Percentiles rank a stretch among this genome's conserved stretches.
Evolutionary conservation across 2,329 filamentous ascomycete species (phyloP).

Genomic region (Colletotrichum truncatum): DNA sequence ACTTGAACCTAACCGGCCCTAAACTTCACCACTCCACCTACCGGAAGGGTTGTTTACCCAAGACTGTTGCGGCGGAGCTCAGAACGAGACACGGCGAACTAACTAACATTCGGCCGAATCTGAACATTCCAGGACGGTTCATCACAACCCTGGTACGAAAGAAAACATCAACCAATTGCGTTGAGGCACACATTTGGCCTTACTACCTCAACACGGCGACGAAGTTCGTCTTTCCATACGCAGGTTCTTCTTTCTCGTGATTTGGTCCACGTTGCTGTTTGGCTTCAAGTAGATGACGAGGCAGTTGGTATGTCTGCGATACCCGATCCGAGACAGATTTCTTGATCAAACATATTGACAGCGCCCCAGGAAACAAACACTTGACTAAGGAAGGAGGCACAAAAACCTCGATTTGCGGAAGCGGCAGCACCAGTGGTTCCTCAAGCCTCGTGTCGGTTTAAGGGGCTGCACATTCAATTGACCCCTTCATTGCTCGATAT

Average conservation of each 20-base stretch:
- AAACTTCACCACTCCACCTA: not conserved
- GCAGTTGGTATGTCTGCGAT: too few relatives aligned
- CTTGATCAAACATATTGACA: too few relatives aligned
- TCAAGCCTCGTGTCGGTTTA: not conserved
- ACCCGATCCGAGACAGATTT: too few relatives aligned
- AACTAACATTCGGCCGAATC: slow-evolving; percentile 9
- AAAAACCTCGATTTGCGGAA: not conserved
- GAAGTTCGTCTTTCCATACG: too few relatives aligned
- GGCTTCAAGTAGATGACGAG: too few relatives aligned
- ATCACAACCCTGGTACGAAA: not conserved
- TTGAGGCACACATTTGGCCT: not conserved
- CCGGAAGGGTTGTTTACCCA: not conserved
- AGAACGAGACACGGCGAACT: slow-evolving; percentile 12
- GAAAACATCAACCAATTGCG: not conserved
- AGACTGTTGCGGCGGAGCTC: not conserved
- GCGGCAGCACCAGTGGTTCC: not conserved
- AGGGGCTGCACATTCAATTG: not conserved
- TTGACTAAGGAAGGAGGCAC: too few relatives aligned
- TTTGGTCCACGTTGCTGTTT: too few relatives aligned
- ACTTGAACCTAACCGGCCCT: not conserved
- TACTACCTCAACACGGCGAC: not conserved
- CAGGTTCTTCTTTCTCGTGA: too few relatives aligned
- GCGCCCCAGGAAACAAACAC: too few relatives aligned
- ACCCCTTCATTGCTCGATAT: not conserved
- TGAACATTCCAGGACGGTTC: not conserved